Conservation (phyloP, 164 flowering plant species). For the Aristolochia californica region DNA sequence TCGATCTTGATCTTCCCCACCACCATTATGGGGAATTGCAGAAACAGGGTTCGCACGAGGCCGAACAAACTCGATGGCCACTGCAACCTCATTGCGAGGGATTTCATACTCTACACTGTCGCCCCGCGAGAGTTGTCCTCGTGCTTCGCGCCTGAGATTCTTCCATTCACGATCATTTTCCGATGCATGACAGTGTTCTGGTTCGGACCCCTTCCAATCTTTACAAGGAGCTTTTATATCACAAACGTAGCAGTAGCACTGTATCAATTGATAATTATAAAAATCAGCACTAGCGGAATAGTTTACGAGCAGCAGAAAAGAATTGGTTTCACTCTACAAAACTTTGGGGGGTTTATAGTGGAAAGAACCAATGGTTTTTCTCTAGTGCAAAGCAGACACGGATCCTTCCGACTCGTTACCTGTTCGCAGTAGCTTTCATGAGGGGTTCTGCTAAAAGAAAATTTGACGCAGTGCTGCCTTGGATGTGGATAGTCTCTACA, state of each 20-base stretch:
- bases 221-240: slow-evolving; percentile 7
- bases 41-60: too few species aligned
- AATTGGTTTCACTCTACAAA: not conserved
- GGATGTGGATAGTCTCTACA: slow-evolving; percentile 12
- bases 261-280: not conserved
- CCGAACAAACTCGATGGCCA: too few species aligned
- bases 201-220: slow-evolving; percentile 2
- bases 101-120: too few species aligned
- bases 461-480: slow-evolving; percentile 9
- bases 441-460: slow-evolving; percentile 5
- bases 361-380: not conserved
- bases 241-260: slow-evolving; percentile 11
- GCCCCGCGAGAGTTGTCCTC: too few species aligned
- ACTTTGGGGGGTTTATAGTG: not conserved
- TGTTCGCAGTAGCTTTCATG: slow-evolving; percentile 6
- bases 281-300: not conserved
- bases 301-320: not conserved
- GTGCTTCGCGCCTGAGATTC: not conserved
- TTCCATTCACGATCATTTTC: slow-evolving; percentile 4
- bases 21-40: too few species aligned
- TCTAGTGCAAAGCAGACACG: not conserved
- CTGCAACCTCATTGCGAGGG: too few species aligned
- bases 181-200: slow-evolving; percentile 5
- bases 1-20: too few species aligned
- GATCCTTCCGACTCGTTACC: not conserved